Conservation (phyloP, 163 green algal genomes). For the Chlamydomonas reinhardtii region DNA sequence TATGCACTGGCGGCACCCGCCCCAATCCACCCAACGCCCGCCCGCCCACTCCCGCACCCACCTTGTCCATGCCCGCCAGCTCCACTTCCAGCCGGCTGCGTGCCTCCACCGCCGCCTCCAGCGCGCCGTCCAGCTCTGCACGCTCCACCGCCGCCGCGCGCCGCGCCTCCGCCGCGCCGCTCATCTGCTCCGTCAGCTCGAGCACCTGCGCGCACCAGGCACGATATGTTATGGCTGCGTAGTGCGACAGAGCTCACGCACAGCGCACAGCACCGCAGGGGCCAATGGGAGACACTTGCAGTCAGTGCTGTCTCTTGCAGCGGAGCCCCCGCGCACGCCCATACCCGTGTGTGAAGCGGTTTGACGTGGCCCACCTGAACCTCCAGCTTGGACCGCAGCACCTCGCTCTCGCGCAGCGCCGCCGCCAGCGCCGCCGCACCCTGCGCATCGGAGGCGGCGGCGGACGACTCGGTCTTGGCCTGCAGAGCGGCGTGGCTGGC, state of each 20-base stretch:
- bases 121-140: not conserved
- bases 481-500: not conserved
- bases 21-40: too few species aligned
- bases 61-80: not conserved
- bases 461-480: not conserved
- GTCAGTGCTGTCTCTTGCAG: too few species aligned
- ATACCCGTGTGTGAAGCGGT: too few species aligned
- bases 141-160: not conserved
- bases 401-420: constrained; percentile 20
- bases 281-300: too few species aligned
- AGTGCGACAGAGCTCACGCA: too few species aligned
- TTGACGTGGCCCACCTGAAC: too few species aligned
- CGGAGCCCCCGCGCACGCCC: too few species aligned
- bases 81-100: not conserved
- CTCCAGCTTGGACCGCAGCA: constrained; percentile 29
- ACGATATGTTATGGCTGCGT: too few species aligned
- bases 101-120: not conserved
- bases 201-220: constrained; percentile 19
- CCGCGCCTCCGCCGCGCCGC: not conserved
- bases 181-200: constrained; percentile 29
- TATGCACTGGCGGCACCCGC: too few species aligned
- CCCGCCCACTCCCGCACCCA: not conserved
- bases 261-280: too few species aligned
- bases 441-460: not conserved
- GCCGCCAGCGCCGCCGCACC: not conserved